Conservation (phyloP, 257 asterid genomes). For the Rehmannia glutinosa region DNA sequence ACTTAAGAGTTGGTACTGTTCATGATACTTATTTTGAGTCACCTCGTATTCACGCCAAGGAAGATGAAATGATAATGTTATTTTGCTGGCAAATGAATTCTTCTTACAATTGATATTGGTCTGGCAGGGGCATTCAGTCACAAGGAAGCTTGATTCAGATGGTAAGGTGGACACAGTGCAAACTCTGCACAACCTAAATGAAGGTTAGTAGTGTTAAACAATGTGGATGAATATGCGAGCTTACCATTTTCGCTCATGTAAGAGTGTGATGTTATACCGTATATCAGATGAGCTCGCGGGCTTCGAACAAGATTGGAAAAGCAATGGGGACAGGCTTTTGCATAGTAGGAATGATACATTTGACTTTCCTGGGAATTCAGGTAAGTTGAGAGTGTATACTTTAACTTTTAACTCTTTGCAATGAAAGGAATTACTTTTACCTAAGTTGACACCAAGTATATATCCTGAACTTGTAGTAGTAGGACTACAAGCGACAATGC, state of each 20-base stretch:
- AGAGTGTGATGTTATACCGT: not conserved
- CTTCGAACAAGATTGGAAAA: constrained; percentile 73
- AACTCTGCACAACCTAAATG: constrained; percentile 68
- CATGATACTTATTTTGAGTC: not conserved
- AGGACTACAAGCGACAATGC: too few species aligned
- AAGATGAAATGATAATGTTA: too few species aligned
- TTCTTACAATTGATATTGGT: not conserved
- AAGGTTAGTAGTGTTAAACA: constrained; percentile 47
- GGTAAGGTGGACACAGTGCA: constrained; percentile 72
- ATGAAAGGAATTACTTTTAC: not conserved
- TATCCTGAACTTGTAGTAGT: not conserved
- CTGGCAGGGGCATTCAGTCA: constrained; percentile 72
- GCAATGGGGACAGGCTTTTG: constrained; percentile 30
- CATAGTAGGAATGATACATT: constrained; percentile 32
- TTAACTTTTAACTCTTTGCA: not conserved
- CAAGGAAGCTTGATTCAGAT: constrained; percentile 63
- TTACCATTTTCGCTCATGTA: not conserved
- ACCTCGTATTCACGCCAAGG: too few species aligned
- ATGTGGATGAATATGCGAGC: not conserved
- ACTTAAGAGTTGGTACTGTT: not conserved
- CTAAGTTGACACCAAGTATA: not conserved
- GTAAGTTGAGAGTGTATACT: constrained; percentile 14
- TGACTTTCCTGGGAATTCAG: constrained; percentile 25
- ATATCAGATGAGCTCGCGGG: constrained; percentile 59
- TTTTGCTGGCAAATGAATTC: not conserved